phyloP scores from a whole-genome alignment of 2,329 filamentous ascomycete genomes.

The Colletotrichum nymphaeae region DNA sequence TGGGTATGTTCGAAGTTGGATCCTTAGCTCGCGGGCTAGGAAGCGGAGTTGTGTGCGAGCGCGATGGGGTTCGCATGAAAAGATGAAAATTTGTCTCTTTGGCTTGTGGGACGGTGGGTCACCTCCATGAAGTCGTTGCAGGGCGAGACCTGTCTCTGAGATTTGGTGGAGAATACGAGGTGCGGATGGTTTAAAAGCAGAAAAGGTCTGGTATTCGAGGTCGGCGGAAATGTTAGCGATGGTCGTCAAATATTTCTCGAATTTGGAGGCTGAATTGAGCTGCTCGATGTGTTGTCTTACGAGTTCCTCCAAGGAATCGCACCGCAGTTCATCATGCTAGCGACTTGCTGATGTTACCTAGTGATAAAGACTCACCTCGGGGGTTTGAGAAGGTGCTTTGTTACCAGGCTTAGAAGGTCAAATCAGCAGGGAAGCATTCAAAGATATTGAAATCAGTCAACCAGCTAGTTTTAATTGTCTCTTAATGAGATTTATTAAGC shows the following conservation, averaged over 20 bases:
- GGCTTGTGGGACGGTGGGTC: slow-evolving; percentile 4
- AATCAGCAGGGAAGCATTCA: neutral
- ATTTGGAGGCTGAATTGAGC: too few species aligned
- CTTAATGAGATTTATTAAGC: neutral
- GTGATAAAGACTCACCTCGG: neutral
- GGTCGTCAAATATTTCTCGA: too few species aligned
- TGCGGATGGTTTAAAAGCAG: too few species aligned
- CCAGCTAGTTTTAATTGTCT: neutral
- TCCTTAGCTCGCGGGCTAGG: too few species aligned
- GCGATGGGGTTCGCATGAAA: neutral
- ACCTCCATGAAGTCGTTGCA: neutral
- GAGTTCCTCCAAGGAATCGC: too few species aligned
- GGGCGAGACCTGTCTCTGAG: neutral
- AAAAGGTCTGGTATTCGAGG: too few species aligned
- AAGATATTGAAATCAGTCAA: neutral
- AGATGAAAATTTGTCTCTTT: neutral
- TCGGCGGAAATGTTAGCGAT: too few species aligned
- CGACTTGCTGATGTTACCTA: too few species aligned
- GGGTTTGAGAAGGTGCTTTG: neutral
- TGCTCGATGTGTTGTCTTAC: too few species aligned
- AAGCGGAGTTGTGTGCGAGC: neutral
- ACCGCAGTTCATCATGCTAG: too few species aligned
- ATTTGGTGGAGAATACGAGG: too few species aligned
- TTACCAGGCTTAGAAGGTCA: neutral
- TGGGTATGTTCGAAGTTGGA: neutral